Evolutionary conservation across 202 grass and related monocot genomes (phyloP).

Genomic region (Saccharum hybrid): DNA sequence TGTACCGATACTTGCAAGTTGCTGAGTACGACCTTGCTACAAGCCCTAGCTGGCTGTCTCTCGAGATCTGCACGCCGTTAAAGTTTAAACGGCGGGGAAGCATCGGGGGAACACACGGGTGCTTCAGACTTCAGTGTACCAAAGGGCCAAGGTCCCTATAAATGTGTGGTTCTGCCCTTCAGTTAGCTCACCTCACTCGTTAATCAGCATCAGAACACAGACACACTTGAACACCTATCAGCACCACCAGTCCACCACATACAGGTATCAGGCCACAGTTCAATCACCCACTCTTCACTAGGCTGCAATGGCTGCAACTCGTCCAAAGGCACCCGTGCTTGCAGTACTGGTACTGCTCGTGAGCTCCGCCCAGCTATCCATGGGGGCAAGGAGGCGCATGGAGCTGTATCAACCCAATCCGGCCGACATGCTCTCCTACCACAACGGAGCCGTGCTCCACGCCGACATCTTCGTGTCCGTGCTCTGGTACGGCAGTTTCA

Average conservation of each 20-base stretch:
- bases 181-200: constrained; percentile 25
- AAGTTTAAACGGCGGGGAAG: constrained; percentile 28
- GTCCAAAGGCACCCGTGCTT: constrained; percentile 31
- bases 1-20: constrained; percentile 20
- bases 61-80: constrained; percentile 45
- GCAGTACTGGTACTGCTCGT: constrained; percentile 40
- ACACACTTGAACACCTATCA: neutral
- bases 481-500: constrained; percentile 69
- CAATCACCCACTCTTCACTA: neutral
- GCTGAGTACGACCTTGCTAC: neutral
- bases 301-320: constrained; percentile 42
- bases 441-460: constrained; percentile 61
- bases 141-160: constrained; percentile 15
- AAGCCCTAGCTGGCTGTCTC: constrained; percentile 16
- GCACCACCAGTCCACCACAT: neutral
- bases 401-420: constrained; percentile 49
- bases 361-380: constrained; percentile 37
- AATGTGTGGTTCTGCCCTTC: constrained; percentile 11
- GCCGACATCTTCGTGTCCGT: constrained; percentile 65
- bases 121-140: neutral
- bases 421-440: constrained; percentile 64
- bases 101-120: constrained; percentile 24
- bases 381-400: constrained; percentile 61
- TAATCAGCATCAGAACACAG: neutral
- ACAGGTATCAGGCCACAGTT: neutral